Evolutionary conservation across 805 yeast genomes (phyloP).

Genomic region (Yamadazyma nakazawae): DNA sequence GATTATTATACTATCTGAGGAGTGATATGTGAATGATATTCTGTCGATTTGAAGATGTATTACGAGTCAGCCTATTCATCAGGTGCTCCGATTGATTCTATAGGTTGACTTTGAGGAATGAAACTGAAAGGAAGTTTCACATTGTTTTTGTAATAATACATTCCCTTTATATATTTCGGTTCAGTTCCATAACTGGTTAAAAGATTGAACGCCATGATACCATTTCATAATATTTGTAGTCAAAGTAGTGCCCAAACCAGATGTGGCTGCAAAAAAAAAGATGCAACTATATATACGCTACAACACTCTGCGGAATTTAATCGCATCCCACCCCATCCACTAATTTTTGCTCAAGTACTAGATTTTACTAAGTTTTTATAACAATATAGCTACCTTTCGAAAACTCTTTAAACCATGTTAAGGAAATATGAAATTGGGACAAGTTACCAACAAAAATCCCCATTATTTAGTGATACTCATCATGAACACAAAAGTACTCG

Average conservation of each 20-base stretch:
- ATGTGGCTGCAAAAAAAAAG: neutral
- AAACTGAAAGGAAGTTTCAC: too few relatives aligned
- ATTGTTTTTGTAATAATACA: too few relatives aligned
- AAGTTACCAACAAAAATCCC: neutral
- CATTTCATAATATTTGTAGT: too few relatives aligned
- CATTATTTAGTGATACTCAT: neutral
- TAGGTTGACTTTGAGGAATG: too few relatives aligned
- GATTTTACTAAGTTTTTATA: neutral
- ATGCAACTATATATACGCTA: neutral
- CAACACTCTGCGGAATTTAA: neutral
- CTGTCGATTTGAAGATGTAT: too few relatives aligned
- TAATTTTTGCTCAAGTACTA: neutral
- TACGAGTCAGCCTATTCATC: too few relatives aligned
- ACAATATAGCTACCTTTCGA: neutral
- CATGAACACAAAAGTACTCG: slow-evolving; percentile 1
- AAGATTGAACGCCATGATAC: too few relatives aligned
- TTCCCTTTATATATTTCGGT: too few relatives aligned
- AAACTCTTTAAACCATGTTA: neutral
- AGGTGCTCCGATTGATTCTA: too few relatives aligned
- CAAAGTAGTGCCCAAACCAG: neutral
- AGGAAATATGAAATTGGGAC: neutral
- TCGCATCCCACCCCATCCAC: neutral
- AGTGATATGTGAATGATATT: too few relatives aligned
- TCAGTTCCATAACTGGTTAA: too few relatives aligned
- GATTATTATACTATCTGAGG: too few relatives aligned